Base-by-base conservation (phyloP, 306 rosid species). In the Urtica urens region DNA sequence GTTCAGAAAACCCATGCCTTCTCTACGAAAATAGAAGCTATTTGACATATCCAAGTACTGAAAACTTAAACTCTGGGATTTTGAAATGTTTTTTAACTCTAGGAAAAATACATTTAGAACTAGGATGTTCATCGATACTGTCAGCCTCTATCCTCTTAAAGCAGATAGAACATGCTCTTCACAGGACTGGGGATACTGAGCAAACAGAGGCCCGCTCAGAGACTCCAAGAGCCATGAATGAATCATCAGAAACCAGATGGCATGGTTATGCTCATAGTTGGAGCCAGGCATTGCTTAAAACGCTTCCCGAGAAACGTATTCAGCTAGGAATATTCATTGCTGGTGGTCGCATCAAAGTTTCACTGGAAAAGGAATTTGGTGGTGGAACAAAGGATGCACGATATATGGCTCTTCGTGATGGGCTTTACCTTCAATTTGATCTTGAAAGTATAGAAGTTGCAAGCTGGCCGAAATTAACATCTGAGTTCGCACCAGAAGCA, bases 91-190 rank as follows among this genome's bases (percentile, higher is more conserved):
- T 63, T 72, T 68, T 88, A 62, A 57, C 73, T 50, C 69, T 88
- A 22, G 97, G 97, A 45, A 84, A 77, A 72, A 57, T 84, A 60
- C 79, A 84, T 72, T 52, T 88, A 26, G 67, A 54, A 58, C 59
- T 88, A 72, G 73, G 59, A 34, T 64, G 56, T 59, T 74, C 81
- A 40, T 84, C 90, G 57, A 50, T 84, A 49, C 42, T 83, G 49
- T 78, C 75, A 2, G 9, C 73, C 55, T 63, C 68, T 72, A 55
- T 88, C 64, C 73, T 88, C 51, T 55, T 70, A 61, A 71, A 79
- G 61, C 79, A 78, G 67, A 56, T 81, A 25, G 75, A 72, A 52
- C 74, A 57, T 66, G 66, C 68, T 49, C 45, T 70, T 55, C 45
- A 51, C 64, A 31, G 68, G 74, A 61, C 54, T 23, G 55, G 63